Percentiles rank a stretch among this genome's conserved stretches.
These are phyloP conservation scores for Russula brevipes DNA, from an alignment of 768 basidiomycete genomes.

Conservation along the genomic window DNA sequence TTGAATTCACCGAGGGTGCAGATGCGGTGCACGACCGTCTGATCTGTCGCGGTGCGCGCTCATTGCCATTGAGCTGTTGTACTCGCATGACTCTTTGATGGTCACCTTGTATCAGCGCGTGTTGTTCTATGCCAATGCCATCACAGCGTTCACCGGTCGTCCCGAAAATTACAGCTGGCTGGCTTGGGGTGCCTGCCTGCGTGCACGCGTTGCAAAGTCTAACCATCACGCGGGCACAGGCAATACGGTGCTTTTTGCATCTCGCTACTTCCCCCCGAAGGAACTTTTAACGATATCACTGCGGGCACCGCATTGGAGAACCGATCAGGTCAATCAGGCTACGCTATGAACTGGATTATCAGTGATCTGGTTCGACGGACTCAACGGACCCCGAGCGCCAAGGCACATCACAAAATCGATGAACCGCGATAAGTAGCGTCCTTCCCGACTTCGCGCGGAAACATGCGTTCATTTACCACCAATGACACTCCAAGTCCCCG, in stretches of 20 bases:
- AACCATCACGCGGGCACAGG: too few species aligned
- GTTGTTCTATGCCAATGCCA: too few species aligned
- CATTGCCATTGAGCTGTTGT: background rate
- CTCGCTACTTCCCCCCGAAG: too few species aligned
- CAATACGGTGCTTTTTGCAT: too few species aligned
- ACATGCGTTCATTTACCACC: background rate
- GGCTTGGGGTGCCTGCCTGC: too few species aligned
- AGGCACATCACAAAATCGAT: background rate
- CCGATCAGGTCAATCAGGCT: too few species aligned
- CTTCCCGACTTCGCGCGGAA: background rate
- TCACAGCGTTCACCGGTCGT: too few species aligned
- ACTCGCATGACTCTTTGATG: background rate
- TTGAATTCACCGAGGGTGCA: background rate
- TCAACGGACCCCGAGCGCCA: background rate
- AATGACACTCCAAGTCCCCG: background rate
- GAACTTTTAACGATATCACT: too few species aligned
- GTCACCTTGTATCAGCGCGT: too few species aligned
- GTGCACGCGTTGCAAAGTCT: too few species aligned
- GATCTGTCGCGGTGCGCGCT: background rate
- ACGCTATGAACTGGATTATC: background rate
- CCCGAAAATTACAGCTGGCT: too few species aligned
- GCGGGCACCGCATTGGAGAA: too few species aligned
- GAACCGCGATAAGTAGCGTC: background rate
- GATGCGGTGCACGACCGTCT: background rate
- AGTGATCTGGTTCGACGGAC: background rate